Conservation (phyloP, 495 filamentous ascomycete species). For the Lasiosphaeria ovina region DNA sequence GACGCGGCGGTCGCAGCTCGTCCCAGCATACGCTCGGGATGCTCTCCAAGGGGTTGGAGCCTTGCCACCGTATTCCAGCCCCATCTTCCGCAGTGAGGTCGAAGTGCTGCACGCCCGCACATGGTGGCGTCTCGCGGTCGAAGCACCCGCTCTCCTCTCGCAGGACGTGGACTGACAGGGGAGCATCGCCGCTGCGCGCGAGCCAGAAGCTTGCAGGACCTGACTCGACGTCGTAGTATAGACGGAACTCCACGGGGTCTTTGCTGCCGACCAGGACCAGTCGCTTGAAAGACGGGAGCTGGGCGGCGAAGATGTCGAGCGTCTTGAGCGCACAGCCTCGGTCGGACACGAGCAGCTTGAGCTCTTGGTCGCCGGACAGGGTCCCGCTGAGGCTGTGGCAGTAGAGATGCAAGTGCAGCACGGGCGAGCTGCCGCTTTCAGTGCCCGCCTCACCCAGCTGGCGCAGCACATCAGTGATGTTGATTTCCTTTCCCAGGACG, state of each 20-base stretch:
- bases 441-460: neutral
- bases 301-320: conserved; percentile 4
- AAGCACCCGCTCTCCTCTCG: neutral
- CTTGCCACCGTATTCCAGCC: neutral
- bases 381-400: conserved; percentile 1
- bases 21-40: conserved; percentile 2
- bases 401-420: conserved; percentile 2
- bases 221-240: conserved; percentile 1
- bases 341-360: neutral
- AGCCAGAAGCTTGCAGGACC: conserved; percentile 2
- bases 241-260: neutral
- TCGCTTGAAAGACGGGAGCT: conserved; percentile 3
- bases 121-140: conserved; percentile 2
- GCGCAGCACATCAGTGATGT: neutral
- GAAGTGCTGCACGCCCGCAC: conserved; percentile 2
- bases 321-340: neutral
- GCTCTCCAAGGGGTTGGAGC: neutral
- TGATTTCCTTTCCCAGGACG: conserved; percentile 4
- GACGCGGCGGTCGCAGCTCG: neutral
- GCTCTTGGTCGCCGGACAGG: conserved; percentile 1
- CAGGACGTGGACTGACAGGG: neutral
- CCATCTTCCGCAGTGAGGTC: neutral
- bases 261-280: neutral
- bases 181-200: neutral
- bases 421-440: neutral